Percentiles rank a stretch among this genome's conserved stretches.
Evolutionary conservation across 805 yeast species (phyloP).

Genomic region (Cyberlindnera mycetangii): DNA sequence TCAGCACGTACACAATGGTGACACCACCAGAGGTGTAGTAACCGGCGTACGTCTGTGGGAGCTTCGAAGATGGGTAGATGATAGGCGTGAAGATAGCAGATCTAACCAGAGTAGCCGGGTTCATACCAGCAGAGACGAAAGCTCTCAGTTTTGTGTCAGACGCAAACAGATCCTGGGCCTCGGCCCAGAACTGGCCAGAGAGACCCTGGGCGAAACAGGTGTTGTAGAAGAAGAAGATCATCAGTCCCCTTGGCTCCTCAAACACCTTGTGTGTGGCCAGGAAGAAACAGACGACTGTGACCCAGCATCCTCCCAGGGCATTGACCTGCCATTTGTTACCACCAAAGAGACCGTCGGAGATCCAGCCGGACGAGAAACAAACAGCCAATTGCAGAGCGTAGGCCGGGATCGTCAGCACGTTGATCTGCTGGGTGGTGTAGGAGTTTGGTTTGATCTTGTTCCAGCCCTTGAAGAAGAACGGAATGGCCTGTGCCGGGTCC

Average conservation of each 20-base stretch:
- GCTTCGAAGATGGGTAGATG: conserved; percentile 13
- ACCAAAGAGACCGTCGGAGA: conserved; percentile 14
- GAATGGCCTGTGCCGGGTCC: conserved; percentile 11
- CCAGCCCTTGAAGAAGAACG: conserved; percentile 15
- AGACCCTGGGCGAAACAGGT: conserved; percentile 15
- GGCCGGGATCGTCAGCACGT: conserved; percentile 9
- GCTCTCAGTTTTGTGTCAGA: conserved; percentile 14
- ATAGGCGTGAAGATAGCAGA: conserved; percentile 13
- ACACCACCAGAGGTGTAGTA: conserved; percentile 14
- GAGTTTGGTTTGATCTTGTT: conserved; percentile 7
- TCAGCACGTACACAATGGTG: conserved; percentile 8
- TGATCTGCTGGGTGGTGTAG: conserved; percentile 13
- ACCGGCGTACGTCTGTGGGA: conserved; percentile 14
- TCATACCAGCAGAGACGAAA: conserved; percentile 15
- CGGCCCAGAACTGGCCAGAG: conserved; percentile 17
- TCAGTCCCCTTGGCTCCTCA: conserved; percentile 5
- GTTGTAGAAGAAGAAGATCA: conserved; percentile 15
- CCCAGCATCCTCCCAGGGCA: conserved; percentile 9
- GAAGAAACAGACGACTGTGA: conserved; percentile 10
- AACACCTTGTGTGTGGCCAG: conserved; percentile 14
- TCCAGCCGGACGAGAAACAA: conserved; percentile 11
- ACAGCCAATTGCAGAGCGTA: conserved; percentile 11
- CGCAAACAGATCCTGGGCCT: conserved; percentile 15
- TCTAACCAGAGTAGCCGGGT: conserved; percentile 14
- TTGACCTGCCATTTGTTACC: conserved; percentile 15